Evolutionary conservation across 2,329 filamentous ascomycete species (phyloP).

Genomic region (Botryotinia narcissicola): DNA sequence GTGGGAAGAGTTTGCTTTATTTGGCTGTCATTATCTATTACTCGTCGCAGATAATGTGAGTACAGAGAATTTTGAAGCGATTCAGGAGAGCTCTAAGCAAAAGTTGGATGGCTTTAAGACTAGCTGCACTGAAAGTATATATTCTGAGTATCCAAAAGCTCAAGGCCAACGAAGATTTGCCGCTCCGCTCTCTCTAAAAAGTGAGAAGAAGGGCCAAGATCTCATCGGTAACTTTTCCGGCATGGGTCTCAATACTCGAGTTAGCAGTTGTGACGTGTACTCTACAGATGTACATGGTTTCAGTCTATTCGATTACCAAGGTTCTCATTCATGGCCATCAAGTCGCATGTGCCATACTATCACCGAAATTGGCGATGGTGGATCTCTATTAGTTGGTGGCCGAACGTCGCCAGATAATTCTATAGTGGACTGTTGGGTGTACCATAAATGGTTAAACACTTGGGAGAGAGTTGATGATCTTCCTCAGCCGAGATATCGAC

Average conservation of each 20-base stretch:
- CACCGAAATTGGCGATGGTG: slow-evolving; percentile 58
- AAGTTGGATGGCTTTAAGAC: background rate
- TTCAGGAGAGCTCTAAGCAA: background rate
- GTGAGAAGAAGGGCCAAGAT: slow-evolving; percentile 39
- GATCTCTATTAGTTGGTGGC: slow-evolving; percentile 70
- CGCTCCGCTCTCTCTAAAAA: slow-evolving; percentile 47
- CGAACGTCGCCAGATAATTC: slow-evolving; percentile 71
- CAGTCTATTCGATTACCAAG: background rate
- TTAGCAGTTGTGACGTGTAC: slow-evolving; percentile 49
- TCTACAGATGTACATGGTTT: background rate
- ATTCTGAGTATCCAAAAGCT: slow-evolving; percentile 41
- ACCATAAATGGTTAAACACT: slow-evolving; percentile 48
- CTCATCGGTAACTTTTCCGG: slow-evolving; percentile 37
- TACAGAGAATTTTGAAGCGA: background rate
- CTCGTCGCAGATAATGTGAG: slow-evolving; percentile 53
- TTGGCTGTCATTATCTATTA: slow-evolving; percentile 80
- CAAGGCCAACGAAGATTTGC: slow-evolving; percentile 59
- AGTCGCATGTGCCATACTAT: slow-evolving; percentile 73
- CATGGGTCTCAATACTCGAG: slow-evolving; percentile 43
- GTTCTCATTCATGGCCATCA: slow-evolving; percentile 40
- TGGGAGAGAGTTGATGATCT: slow-evolving; percentile 68
- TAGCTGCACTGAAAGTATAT: slow-evolving; percentile 32
- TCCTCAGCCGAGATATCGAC: slow-evolving; percentile 72
- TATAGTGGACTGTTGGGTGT: slow-evolving; percentile 73
- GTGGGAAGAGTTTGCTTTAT: slow-evolving; percentile 91